Evolutionary conservation across 345 rosid species (phyloP), one percentile per base, ranked within the genome.

Genomic region (Gossypioides kirkii): DNA sequence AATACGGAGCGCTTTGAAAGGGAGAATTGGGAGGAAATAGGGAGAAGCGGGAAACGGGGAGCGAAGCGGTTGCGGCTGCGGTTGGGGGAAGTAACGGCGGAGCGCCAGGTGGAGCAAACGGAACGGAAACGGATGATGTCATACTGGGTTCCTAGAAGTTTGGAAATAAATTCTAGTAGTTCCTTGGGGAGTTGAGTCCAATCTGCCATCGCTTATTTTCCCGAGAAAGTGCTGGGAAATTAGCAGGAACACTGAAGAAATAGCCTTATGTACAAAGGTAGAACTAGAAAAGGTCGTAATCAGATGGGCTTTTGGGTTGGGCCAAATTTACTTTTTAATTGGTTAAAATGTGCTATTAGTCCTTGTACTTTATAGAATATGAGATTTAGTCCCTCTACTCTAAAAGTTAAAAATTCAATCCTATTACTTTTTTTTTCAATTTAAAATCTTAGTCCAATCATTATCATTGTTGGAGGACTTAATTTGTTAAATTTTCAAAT

Each of bases 31-130:
- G 80, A 78, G 55, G 90, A 77, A 73, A 82, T 22, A 64, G 94
- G 97, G 76, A 89, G 80, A 67, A 86, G 76, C 8, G 83, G 87
- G 74, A 86, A 80, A 52, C 83, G 82, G 28, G 79, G 80, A 10
- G 90, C 73, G 3, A 81, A 77, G 22, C 80, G 85, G 68, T 76
- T 76, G 6, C 76, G 81, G 47, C 75, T 75, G 6, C 76, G 81
- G 47, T 75, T 79, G 0, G 87, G 84, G 17, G 79, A 49, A 50
- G 80, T 74, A 36, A 82, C 79, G 41, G 96, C 79, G 75, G 85
- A 87, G 18, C 97, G 87, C 99, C 99, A 95, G 52, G 89, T 76
- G 47, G 84, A 78, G 72, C 99, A 95, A 16, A 91, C 87, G 73
- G 97, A 85, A 38, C 99, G 99, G 82, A 87, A 85, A 1, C 90